A percentile compares a stretch with the other conserved stretches of the same genome.
phyloP scores from a whole-genome alignment of 352 stramenopile genomes.

The Pythium aquatile region DNA sequence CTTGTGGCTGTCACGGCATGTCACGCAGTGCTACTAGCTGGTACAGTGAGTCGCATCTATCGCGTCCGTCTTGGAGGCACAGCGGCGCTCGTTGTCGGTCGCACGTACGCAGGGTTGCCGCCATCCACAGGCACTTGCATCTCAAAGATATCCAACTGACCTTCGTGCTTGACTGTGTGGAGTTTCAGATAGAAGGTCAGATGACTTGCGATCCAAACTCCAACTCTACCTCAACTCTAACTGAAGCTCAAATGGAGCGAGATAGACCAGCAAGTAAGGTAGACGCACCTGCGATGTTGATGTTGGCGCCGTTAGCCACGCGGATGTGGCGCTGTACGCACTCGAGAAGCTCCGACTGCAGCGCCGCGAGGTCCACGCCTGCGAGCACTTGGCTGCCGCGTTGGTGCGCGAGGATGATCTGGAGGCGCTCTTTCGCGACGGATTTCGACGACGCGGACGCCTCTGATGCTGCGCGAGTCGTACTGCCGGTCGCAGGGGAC shows the following conservation, averaged over 20 bases:
- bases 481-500: constrained; percentile 18
- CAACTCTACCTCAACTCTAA: not conserved
- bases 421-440: constrained; percentile 83
- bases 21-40: not conserved
- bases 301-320: constrained; percentile 82
- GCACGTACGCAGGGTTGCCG: constrained; percentile 33
- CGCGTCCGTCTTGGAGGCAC: constrained; percentile 24
- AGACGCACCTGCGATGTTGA: constrained; percentile 81
- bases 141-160: constrained; percentile 87
- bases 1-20: not conserved
- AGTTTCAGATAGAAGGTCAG: not conserved
- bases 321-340: constrained; percentile 88
- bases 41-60: constrained; percentile 16
- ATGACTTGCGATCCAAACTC: not conserved
- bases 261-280: not conserved
- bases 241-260: not conserved
- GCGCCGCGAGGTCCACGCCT: constrained; percentile 71
- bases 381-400: constrained; percentile 80
- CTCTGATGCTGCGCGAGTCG: constrained; percentile 21
- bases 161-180: constrained; percentile 84
- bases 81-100: constrained; percentile 8
- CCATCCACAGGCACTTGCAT: constrained; percentile 88
- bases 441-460: constrained; percentile 58
- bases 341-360: constrained; percentile 82
- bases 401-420: constrained; percentile 90